Evolutionary conservation across 2,329 filamentous ascomycete species (phyloP).

Genomic region (Eutypa lata): DNA sequence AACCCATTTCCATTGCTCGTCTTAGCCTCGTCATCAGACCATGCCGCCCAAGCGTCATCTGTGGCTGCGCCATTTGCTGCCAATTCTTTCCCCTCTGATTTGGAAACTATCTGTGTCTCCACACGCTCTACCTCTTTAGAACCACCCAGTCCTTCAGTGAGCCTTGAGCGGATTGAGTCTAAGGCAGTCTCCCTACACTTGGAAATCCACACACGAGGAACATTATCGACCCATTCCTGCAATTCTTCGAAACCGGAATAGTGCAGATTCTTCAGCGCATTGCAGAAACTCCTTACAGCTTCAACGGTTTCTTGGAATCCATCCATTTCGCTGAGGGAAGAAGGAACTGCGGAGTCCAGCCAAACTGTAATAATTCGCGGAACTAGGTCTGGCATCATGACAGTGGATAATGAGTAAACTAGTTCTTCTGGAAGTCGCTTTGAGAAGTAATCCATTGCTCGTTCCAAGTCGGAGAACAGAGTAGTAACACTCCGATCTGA

Average conservation of each 20-base stretch:
- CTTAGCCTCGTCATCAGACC: conserved; percentile 66
- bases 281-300: conserved; percentile 61
- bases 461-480: conserved; percentile 53
- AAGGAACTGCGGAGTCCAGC: conserved; percentile 74
- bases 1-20: conserved; percentile 16
- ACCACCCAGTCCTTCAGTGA: conserved; percentile 64
- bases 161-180: conserved; percentile 66
- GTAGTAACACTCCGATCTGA: conserved; percentile 45
- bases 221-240: conserved; percentile 75
- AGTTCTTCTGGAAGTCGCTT: conserved; percentile 52
- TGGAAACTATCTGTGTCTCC: conserved; percentile 76
- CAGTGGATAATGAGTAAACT: conserved; percentile 59
- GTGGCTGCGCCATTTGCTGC: conserved; percentile 49
- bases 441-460: conserved; percentile 50
- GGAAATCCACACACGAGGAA: conserved; percentile 79
- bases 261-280: conserved; percentile 55
- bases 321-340: conserved; percentile 66
- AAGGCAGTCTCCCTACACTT: conserved; percentile 80
- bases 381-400: conserved; percentile 68
- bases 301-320: conserved; percentile 70
- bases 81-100: conserved; percentile 63
- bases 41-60: conserved; percentile 71
- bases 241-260: conserved; percentile 65
- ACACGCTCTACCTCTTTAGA: conserved; percentile 75
- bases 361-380: conserved; percentile 68